Evolutionary conservation across 2,329 filamentous ascomycete genomes (phyloP).

Genomic region (Plectosphaerella plurivora): DNA sequence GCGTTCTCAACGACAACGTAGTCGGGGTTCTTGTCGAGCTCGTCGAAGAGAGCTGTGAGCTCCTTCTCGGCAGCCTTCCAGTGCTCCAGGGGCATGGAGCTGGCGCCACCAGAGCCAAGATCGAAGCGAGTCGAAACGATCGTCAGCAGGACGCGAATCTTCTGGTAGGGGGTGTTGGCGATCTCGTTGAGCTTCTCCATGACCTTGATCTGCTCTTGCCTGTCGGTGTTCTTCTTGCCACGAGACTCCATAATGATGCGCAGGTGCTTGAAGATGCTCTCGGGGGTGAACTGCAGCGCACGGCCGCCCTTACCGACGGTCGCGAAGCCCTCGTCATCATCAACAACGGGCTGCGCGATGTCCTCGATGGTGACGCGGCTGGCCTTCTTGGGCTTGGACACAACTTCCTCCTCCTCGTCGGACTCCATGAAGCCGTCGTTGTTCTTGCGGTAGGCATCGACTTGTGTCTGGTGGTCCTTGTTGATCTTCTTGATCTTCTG

Average conservation of each 20-base stretch:
- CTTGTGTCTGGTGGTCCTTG: constrained; percentile 85
- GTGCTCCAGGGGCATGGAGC: constrained; percentile 89
- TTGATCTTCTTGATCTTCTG: constrained; percentile 99
- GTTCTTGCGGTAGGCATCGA: constrained; percentile 81
- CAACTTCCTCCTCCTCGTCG: constrained; percentile 67
- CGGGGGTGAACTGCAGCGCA: constrained; percentile 85
- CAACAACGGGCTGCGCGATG: constrained; percentile 36
- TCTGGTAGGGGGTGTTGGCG: constrained; percentile 85
- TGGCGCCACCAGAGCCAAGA: constrained; percentile 69
- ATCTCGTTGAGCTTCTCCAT: constrained; percentile 97
- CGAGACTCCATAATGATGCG: constrained; percentile 89
- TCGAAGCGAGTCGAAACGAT: constrained; percentile 94
- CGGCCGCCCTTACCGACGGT: constrained; percentile 87
- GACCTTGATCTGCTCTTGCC: constrained; percentile 87
- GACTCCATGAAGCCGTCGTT: constrained; percentile 87
- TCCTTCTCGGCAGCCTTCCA: constrained; percentile 95
- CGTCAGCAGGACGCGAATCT: constrained; percentile 85
- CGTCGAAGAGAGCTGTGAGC: constrained; percentile 69
- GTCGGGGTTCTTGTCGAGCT: constrained; percentile 74
- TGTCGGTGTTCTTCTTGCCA: constrained; percentile 98
- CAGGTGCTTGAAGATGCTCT: constrained; percentile 97
- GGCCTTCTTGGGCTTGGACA: constrained; percentile 47
- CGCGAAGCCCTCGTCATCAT: constrained; percentile 81
- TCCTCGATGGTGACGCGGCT: constrained; percentile 43
- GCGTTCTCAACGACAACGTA: constrained; percentile 86